These are phyloP conservation scores for Xerocomellus amylosporus DNA, from an alignment of 768 basidiomycete genomes.

Conservation along the genomic window DNA sequence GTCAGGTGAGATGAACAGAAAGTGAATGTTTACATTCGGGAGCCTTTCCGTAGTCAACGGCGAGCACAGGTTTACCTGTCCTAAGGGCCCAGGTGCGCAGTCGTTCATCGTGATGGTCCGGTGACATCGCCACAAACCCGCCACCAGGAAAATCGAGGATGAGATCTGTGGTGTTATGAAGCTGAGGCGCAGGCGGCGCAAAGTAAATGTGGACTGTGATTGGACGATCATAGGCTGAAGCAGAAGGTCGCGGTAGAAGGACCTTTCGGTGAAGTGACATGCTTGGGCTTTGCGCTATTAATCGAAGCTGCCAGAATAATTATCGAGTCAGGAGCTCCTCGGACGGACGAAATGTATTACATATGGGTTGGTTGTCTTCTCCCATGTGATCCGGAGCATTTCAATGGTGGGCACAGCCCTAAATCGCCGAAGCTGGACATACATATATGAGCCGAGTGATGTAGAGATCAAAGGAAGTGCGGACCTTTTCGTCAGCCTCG, in stretches of 20 bases:
- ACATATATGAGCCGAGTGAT: not conserved
- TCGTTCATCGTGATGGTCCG: constrained; percentile 95
- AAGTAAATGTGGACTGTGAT: constrained; percentile 85
- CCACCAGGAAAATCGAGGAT: constrained; percentile 95
- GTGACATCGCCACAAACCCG: constrained; percentile 94
- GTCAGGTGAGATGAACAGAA: not conserved
- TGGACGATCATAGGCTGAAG: constrained; percentile 75
- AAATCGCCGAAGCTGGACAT: constrained; percentile 76
- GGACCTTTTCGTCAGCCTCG: constrained; percentile 96
- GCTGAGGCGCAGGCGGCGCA: constrained; percentile 58
- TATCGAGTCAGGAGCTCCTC: constrained; percentile 4
- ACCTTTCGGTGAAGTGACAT: constrained; percentile 71
- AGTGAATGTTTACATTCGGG: constrained; percentile 72
- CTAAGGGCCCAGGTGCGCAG: constrained; percentile 80
- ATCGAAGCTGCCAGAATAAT: constrained; percentile 48
- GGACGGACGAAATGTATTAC: constrained; percentile 41
- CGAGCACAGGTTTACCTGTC: constrained; percentile 75
- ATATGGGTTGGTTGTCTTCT: constrained; percentile 93
- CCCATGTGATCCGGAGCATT: constrained; percentile 95
- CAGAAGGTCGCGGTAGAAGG: constrained; percentile 75
- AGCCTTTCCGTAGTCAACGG: constrained; percentile 94
- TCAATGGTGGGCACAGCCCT: constrained; percentile 94
- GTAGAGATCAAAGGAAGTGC: constrained; percentile 12
- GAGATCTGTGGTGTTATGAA: constrained; percentile 69
- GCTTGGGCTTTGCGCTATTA: constrained; percentile 51